Percentiles rank a stretch among this genome's conserved stretches.
phyloP scores from a whole-genome alignment of 2,329 filamentous ascomycete species.

The Talaromyces sp. region DNA sequence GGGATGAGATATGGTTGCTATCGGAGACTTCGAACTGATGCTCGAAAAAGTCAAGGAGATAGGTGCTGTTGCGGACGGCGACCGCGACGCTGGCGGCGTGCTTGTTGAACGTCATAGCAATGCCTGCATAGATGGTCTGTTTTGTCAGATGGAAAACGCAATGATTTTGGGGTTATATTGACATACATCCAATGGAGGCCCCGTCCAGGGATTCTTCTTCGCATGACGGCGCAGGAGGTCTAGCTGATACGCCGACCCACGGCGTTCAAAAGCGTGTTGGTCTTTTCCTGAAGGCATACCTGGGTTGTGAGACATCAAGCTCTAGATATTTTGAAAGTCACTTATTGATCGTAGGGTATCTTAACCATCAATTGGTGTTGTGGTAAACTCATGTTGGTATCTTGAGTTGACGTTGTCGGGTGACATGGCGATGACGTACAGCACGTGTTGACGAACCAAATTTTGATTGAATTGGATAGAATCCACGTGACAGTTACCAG shows the following conservation, averaged over 20 bases:
- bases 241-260: constrained; percentile 27
- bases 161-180: neutral
- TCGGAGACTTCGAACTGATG: constrained; percentile 48
- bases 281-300: neutral
- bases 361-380: neutral
- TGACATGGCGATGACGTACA: constrained; percentile 10
- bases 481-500: no score
- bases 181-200: constrained; percentile 33
- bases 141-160: neutral
- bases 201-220: constrained; percentile 29
- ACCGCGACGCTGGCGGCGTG: constrained; percentile 54
- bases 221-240: constrained; percentile 26
- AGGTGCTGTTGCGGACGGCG: constrained; percentile 67
- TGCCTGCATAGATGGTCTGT: constrained; percentile 35
- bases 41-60: constrained; percentile 66
- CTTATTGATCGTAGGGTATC: no score
- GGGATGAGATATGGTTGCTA: constrained; percentile 25
- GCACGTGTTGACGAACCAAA: neutral
- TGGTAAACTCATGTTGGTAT: neutral
- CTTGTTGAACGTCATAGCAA: constrained; percentile 28
- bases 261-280: constrained; percentile 20
- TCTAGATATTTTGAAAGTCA: no score
- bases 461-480: no score
- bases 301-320: neutral
- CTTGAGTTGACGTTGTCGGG: neutral